phyloP scores from a whole-genome alignment of 257 asterid genomes.

The Verbascum thapsus region DNA sequence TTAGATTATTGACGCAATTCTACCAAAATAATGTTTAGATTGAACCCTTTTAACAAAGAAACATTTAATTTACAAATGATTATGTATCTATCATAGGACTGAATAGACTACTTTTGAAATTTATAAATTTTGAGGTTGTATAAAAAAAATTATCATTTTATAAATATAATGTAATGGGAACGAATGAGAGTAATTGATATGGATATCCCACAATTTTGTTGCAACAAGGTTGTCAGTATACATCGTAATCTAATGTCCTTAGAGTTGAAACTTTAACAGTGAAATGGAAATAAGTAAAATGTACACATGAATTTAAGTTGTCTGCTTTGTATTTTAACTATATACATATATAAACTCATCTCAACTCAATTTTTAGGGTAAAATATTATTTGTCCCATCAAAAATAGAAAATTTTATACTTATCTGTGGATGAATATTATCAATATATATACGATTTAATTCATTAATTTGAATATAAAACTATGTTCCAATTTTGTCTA shows the following conservation, averaged over 20 bases:
- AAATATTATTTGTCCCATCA: conserved; percentile 2
- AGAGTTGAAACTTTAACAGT: conserved; percentile 26
- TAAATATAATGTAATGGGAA: neutral
- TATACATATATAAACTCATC: neutral
- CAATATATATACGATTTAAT: neutral
- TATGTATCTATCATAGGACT: too few relatives aligned
- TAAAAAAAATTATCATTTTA: too few relatives aligned
- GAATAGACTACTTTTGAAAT: too few relatives aligned
- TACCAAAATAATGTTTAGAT: too few relatives aligned
- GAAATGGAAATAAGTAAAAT: conserved; percentile 36
- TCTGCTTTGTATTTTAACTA: neutral
- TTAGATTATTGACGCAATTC: too few relatives aligned
- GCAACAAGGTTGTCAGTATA: conserved; percentile 38
- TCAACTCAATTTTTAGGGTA: neutral
- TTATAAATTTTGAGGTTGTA: too few relatives aligned
- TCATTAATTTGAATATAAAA: neutral
- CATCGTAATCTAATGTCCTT: conserved; percentile 40
- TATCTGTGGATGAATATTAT: neutral
- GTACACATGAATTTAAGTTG: conserved; percentile 3
- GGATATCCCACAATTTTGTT: conserved; percentile 25
- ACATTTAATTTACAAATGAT: too few relatives aligned
- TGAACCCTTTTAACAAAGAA: too few relatives aligned
- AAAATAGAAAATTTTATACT: neutral
- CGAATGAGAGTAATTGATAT: neutral
- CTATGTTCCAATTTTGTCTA: neutral